Evolutionary conservation across 805 yeast genomes (phyloP).

Genomic region (Kuraishia capsulata): DNA sequence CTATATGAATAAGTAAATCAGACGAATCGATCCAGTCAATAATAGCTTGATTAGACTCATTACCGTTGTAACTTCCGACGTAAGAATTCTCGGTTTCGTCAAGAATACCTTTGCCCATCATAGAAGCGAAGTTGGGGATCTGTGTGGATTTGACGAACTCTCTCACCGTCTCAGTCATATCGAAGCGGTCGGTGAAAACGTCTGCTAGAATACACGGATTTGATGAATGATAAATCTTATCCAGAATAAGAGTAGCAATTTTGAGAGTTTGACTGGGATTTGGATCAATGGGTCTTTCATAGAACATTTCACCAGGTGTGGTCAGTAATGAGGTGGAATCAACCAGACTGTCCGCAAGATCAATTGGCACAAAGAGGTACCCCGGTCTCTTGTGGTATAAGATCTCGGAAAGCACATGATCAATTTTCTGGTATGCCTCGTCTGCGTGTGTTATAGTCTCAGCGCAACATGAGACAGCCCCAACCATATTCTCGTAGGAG

Average conservation of each 20-base stretch:
- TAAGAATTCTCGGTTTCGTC: constrained; percentile 61
- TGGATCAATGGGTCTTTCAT: not conserved
- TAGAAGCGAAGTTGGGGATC: constrained; percentile 50
- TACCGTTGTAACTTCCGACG: constrained; percentile 69
- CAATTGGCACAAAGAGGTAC: constrained; percentile 68
- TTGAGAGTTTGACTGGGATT: constrained; percentile 7
- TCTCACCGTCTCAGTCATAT: constrained; percentile 33
- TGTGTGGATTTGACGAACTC: constrained; percentile 39
- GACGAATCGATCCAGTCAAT: constrained; percentile 38
- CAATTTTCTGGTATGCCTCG: constrained; percentile 53
- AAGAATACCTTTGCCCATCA: constrained; percentile 63
- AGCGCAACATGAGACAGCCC: constrained; percentile 44
- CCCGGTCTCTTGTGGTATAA: constrained; percentile 66
- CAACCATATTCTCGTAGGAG: constrained; percentile 56
- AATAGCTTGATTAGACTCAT: constrained; percentile 38
- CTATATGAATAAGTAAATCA: constrained; percentile 66
- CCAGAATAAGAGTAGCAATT: constrained; percentile 36
- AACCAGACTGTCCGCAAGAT: constrained; percentile 38
- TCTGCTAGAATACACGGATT: constrained; percentile 69
- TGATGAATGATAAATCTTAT: constrained; percentile 38
- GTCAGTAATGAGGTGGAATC: not conserved
- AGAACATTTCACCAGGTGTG: not conserved
- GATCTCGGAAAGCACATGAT: constrained; percentile 52
- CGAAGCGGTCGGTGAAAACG: constrained; percentile 55
- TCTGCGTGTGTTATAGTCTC: constrained; percentile 36